Base-by-base conservation (phyloP, 2,329 filamentous ascomycete species). In the Beauveria australis region DNA sequence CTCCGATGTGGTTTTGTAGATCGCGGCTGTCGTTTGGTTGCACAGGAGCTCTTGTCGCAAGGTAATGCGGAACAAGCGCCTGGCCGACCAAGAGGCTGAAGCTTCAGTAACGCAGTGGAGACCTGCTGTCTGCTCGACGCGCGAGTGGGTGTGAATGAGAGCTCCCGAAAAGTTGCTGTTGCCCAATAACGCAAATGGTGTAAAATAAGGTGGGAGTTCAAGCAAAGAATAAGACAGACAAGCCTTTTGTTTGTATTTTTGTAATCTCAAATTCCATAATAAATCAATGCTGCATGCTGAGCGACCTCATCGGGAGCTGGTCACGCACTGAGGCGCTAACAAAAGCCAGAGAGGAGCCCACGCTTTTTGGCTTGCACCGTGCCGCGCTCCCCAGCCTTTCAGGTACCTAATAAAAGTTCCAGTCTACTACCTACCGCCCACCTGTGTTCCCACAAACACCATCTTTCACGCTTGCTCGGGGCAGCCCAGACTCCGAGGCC, bases 21-120 rank as follows among this genome's bases (percentile, higher is more conserved):
- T 44, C n/a, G 43, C 49, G 22, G 43, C 43, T 26, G 55, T 19
- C 16, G n/a, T 41, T 10, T 55, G 24, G 47, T 19, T 19, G 28
- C 48, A 43, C 43, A 12, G 40, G 43, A 47, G 41, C 41, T 59
- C 30, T 30, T 51, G 60, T 62, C 43, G 59, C 53, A 56, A 56
- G 51, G 51, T 55, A 24, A 46, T 43, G 19, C 16, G 44, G 24
- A n/a, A 46, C 24, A n/a, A 51, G 26, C 14, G 18, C 7, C 33
- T 19, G n/a, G 24, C 5, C 44, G 44, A 51, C 44, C 51, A 54
- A 53, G 26, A 43, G 53, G 33, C 19, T 61, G 53, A 57, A 61
- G 53, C 59, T 61, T 47, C 47, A 48, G 53, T 28, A 60, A 28
- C 46, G 10, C 28, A 41, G 59, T 61, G 59, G 60, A 49, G 55